Evolutionary conservation across 225 moss, liverwort and hornwort genomes (phyloP), one percentile per base, ranked within the genome.

Genomic region (Marchantia polymorpha): DNA sequence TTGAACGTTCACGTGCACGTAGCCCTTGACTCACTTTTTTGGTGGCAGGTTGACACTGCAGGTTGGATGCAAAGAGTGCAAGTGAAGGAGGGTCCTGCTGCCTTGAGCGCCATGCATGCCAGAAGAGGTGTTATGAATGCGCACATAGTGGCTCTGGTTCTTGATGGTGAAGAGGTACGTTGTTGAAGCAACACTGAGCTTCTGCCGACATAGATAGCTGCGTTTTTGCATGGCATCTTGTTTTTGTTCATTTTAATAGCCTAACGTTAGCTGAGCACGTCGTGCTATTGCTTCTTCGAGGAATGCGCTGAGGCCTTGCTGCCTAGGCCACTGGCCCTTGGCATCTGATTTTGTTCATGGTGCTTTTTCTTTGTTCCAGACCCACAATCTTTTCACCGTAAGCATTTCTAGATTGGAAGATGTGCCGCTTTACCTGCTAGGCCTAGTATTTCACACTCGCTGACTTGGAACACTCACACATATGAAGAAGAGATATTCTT

Each of bases 11-110:
- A 64, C 2, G 1, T 15, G 14, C 54, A 29, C 8, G 15, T 20
- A 0, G 59, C 58, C 20, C 12, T 12, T 39, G 20, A 39, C 75
- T 75, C 7, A 68, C 51, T 52, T 12, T 50, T 64, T 27, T 47
- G 14, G 79, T 80, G 77, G 78, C 86, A 97, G 97, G 93, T 99
- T 25, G 95, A 99, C 81, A 95, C 99, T 88, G 99, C 99, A 82
- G 99, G 99, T 31, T 99, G 99, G 99, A 91, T 99, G 92, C 93
- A 99, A 87, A 88, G 95, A 85, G 83, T 86, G 54, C 90, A 93
- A 81, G 58, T 93, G 82, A 87, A 89, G 81, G 93, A 93, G 69
- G 95, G 95, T 29, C 93, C 99, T 79, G 88, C 91, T 77, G 90
- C 94, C 52, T 82, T 99, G 66, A 99, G 99, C 86, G 99, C 92